Evolutionary conservation across 2,329 filamentous ascomycete species (phyloP).

Genomic region (Fusarium subglutinans): DNA sequence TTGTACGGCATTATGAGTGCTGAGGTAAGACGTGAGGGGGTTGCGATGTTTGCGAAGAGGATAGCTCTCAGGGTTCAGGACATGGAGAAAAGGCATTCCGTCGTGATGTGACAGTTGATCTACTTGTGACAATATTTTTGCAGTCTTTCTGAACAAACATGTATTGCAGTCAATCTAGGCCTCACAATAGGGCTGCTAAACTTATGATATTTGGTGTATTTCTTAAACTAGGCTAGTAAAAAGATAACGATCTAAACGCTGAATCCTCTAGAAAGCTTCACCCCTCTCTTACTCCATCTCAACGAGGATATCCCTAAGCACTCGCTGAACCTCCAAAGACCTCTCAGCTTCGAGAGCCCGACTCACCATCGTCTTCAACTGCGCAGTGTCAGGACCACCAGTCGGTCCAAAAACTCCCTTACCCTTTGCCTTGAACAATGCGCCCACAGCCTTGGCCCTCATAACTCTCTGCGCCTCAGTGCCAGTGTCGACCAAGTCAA

Average conservation of each 20-base stretch:
- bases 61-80: background rate
- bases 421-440: constrained; percentile 54
- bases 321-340: constrained; percentile 56
- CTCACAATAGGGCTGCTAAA: too few species aligned
- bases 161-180: too few species aligned
- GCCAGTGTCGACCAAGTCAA: constrained; percentile 56
- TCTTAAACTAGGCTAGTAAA: background rate
- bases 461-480: constrained; percentile 61
- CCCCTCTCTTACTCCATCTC: constrained; percentile 38
- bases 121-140: background rate
- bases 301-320: constrained; percentile 50
- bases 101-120: background rate
- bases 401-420: constrained; percentile 53
- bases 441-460: constrained; percentile 57
- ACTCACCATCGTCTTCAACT: constrained; percentile 47
- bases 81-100: background rate
- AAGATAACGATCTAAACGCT: background rate
- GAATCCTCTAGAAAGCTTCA: background rate
- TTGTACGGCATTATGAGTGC: constrained; percentile 1
- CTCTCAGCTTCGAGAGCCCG: constrained; percentile 53
- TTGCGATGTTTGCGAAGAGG: background rate
- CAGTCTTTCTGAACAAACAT: background rate
- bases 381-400: constrained; percentile 36
- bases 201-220: background rate
- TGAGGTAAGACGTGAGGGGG: background rate